These are phyloP conservation scores for Tylopilus vinaceipallidus DNA, from an alignment of 768 basidiomycete genomes.

Conservation along the genomic window DNA sequence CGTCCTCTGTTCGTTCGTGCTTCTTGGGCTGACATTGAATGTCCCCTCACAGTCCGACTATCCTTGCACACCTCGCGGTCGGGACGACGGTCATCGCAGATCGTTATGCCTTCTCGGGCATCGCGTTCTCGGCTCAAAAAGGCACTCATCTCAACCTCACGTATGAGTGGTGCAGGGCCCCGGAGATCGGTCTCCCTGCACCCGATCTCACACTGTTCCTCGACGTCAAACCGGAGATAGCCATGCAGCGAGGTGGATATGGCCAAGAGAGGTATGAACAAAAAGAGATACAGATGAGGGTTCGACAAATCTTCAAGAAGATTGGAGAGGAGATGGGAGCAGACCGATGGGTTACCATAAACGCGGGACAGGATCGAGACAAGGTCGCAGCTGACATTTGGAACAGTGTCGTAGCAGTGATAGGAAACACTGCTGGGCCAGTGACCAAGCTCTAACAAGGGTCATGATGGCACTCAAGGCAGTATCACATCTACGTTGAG, in stretches of 20 bases:
- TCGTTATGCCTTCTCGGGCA: conserved; percentile 94
- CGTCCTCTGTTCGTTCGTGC: conserved; percentile 21
- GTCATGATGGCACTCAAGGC: not conserved
- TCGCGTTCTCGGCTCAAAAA: conserved; percentile 80
- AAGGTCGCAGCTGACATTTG: conserved; percentile 57
- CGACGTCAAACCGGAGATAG: conserved; percentile 69
- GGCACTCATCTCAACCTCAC: conserved; percentile 42
- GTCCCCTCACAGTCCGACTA: conserved; percentile 48
- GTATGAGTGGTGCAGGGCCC: conserved; percentile 81
- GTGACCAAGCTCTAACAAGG: conserved; percentile 52
- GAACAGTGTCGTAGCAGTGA: conserved; percentile 45
- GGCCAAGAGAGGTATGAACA: conserved; percentile 88
- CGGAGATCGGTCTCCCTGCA: conserved; percentile 83
- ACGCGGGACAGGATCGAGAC: conserved; percentile 53
- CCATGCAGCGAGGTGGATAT: conserved; percentile 71
- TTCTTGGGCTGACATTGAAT: not conserved
- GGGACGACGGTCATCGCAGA: conserved; percentile 85
- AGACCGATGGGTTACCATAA: conserved; percentile 53
- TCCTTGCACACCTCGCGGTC: conserved; percentile 52
- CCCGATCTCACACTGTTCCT: conserved; percentile 91
- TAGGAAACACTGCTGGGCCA: conserved; percentile 36
- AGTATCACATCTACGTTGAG: conserved; percentile 4
- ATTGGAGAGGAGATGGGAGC: conserved; percentile 52
- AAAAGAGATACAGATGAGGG: conserved; percentile 67
- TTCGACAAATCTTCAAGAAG: conserved; percentile 55